A percentile compares a stretch with the other conserved stretches of the same genome.
These are phyloP conservation scores for Pythium biforme DNA, from an alignment of 352 stramenopile species.

Conservation along the genomic window DNA sequence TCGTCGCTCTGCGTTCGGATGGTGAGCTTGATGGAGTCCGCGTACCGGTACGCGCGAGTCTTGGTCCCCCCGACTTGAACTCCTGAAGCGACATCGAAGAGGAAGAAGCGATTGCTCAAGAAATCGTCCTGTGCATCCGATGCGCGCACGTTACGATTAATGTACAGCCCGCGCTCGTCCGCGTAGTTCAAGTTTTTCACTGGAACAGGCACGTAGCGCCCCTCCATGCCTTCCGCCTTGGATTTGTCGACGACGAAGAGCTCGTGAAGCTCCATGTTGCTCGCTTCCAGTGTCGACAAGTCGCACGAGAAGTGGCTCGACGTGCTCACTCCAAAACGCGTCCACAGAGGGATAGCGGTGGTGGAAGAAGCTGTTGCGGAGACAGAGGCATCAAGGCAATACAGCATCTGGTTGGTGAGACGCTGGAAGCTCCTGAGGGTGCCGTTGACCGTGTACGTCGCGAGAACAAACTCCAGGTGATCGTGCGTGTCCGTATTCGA, in stretches of 20 bases:
- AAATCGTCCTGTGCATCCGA: constrained; percentile 78
- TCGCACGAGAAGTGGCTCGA: constrained; percentile 67
- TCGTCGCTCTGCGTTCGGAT: constrained; percentile 51
- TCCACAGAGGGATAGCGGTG: constrained; percentile 52
- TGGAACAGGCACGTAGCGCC: constrained; percentile 80
- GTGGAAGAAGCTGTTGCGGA: constrained; percentile 15
- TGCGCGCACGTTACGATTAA: constrained; percentile 74
- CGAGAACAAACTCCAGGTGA: constrained; percentile 83
- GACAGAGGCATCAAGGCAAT: constrained; percentile 48
- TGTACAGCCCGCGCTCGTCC: constrained; percentile 50
- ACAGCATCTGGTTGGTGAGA: constrained; percentile 79
- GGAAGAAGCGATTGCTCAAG: constrained; percentile 90
- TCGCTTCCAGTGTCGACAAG: constrained; percentile 42
- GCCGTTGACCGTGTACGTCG: constrained; percentile 87
- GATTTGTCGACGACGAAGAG: constrained; percentile 88
- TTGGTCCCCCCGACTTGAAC: constrained; percentile 43
- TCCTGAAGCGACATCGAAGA: constrained; percentile 86
- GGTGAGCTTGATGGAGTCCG: constrained; percentile 62
- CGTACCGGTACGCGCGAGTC: constrained; percentile 69
- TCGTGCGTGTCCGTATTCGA: constrained; percentile 46
- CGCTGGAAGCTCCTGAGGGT: constrained; percentile 73
- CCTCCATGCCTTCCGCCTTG: constrained; percentile 41
- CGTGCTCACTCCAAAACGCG: constrained; percentile 73
- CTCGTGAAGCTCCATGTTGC: constrained; percentile 83
- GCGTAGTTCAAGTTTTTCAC: constrained; percentile 86